Evolutionary conservation across 768 basidiomycete genomes (phyloP), one percentile per base, ranked within the genome.

Genomic region (Mrakia blollopis): DNA sequence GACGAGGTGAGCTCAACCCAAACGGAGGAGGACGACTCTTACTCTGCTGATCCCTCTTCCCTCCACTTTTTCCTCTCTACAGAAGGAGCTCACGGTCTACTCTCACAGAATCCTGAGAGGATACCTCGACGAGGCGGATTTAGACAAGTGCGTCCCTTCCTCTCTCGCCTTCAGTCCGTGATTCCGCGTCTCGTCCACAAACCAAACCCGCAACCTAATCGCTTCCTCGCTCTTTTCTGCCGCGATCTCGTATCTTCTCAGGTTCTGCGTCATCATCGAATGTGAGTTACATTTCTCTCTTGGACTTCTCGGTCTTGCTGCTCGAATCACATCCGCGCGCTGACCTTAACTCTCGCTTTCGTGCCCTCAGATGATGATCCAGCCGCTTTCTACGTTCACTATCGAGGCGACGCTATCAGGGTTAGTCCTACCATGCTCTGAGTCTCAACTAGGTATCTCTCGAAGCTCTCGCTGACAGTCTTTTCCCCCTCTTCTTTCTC

Each of bases 191-290:
- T 25, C 25, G 39, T n/a, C 35, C 21, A n/a, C 23, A 44, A 13
- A 11, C 6, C 25, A n/a, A 37, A 21, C 18, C 63, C 37, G 21
- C 10, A 21, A 35, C 63, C 18, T 23, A 50, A 3, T 21, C 21
- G 47, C 47, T 21, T 50, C 4, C 47, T 50, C 13, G 9, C 7
- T 16, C 14, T 14, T 10, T 47, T 47, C 44, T 47, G 6, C 14
- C 18, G n/a, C n/a, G 47, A 16, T 50, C 47, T 14, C 44, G n/a
- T 50, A 3, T 50, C 47, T 44, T 35, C 21, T 25, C 1, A 68
- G 65, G 39, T 68, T 68, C 39, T 68, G 65, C n/a, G 25, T 68
- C 39, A 68, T 68, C 65, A 68, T 68, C 16, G 65, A 68, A 11
- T 68, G 65, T 68, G 9, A 18, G 65, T 57, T 25, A 6, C 44